Evolutionary conservation across 2,329 filamentous ascomycete genomes (phyloP).

Genomic region (Aspergillus pseudotamarii): DNA sequence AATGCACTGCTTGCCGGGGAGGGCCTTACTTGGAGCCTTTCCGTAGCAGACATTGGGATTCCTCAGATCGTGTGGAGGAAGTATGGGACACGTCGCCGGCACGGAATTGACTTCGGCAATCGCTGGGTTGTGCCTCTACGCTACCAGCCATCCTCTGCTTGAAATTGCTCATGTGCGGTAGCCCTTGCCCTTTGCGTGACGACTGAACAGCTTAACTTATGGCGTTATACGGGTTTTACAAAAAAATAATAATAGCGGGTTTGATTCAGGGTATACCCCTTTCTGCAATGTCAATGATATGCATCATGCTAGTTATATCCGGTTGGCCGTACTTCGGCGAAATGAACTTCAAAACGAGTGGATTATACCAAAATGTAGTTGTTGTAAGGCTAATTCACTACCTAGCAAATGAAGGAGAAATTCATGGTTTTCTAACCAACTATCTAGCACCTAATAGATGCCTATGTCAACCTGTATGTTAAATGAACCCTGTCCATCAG

Average conservation of each 20-base stretch:
- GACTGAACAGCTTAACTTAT: not conserved
- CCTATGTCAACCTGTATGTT: no score
- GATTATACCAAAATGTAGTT: constrained; percentile 11
- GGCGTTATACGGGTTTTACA: not conserved
- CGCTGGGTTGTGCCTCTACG: constrained; percentile 79
- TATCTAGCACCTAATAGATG: not conserved
- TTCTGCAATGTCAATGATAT: not conserved
- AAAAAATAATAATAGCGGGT: not conserved
- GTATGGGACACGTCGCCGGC: constrained; percentile 76
- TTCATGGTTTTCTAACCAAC: not conserved
- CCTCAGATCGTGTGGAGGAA: constrained; percentile 82
- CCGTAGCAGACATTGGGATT: constrained; percentile 84
- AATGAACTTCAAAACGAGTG: not conserved
- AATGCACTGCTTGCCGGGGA: constrained; percentile 70
- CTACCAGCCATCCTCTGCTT: constrained; percentile 39
- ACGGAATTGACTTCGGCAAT: constrained; percentile 85
- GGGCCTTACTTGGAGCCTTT: constrained; percentile 69
- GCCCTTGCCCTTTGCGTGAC: not conserved
- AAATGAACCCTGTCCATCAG: no score
- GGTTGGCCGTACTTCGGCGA: not conserved
- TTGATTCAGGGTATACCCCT: constrained; percentile 5
- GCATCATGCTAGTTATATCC: not conserved
- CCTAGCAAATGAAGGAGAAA: not conserved
- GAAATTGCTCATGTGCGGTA: constrained; percentile 8
- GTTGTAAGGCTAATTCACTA: not conserved